Evolutionary conservation across 164 flowering plant genomes (phyloP).

Genomic region (Saururus chinensis): DNA sequence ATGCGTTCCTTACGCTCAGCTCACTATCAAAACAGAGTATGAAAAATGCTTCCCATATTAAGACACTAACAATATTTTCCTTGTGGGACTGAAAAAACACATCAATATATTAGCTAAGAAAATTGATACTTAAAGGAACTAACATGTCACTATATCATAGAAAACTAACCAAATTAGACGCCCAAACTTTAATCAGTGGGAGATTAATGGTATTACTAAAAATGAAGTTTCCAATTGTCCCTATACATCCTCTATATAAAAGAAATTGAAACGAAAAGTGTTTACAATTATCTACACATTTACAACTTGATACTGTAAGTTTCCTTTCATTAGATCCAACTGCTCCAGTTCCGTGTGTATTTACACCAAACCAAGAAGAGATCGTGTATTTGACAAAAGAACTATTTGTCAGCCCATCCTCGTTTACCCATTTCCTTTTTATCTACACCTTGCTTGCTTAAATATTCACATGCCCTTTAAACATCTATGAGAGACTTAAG

Average conservation of each 20-base stretch:
- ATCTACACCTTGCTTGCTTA: constrained; percentile 11
- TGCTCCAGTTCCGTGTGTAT: not conserved
- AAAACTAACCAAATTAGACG: not conserved
- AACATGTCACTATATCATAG: too few relatives aligned
- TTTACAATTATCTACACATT: not conserved
- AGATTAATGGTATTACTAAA: not conserved
- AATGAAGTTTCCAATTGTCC: not conserved
- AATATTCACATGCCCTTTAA: constrained; percentile 12
- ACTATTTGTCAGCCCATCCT: constrained; percentile 1
- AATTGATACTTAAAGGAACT: too few relatives aligned
- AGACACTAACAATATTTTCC: too few relatives aligned
- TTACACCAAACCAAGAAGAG: not conserved
- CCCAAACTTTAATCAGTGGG: not conserved
- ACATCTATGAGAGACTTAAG: constrained; percentile 18
- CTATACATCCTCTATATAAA: not conserved
- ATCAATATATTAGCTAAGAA: too few relatives aligned
- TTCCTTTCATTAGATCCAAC: not conserved
- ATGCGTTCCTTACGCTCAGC: too few relatives aligned
- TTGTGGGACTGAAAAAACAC: too few relatives aligned
- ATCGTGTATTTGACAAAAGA: not conserved
- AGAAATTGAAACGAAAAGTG: not conserved
- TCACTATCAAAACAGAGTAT: too few relatives aligned
- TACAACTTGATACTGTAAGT: not conserved
- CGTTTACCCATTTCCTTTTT: not conserved
- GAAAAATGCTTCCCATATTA: too few relatives aligned